Percentiles rank a stretch among this genome's conserved stretches.
These are phyloP conservation scores for Cerrena zonata DNA, from an alignment of 1,284 basidiomycete species.

Conservation along the genomic window DNA sequence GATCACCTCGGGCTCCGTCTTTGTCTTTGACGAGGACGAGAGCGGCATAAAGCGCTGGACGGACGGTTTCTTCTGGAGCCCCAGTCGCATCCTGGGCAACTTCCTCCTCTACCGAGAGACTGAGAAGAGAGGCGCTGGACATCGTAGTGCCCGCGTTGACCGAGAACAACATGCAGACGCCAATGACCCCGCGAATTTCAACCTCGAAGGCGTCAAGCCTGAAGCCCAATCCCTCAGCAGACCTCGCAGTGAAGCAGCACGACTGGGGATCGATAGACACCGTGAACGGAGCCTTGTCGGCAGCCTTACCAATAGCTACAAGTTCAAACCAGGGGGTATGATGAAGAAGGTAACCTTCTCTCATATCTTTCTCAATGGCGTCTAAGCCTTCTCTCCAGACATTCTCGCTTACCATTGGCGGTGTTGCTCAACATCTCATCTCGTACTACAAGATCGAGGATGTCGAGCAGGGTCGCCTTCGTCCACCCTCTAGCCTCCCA, in stretches of 20 bases:
- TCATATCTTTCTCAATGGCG: not conserved
- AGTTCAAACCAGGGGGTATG: slow-evolving; percentile 85
- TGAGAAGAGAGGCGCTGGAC: slow-evolving; percentile 68
- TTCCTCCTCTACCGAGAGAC: slow-evolving; percentile 93
- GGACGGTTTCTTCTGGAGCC: slow-evolving; percentile 91
- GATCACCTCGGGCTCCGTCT: slow-evolving; percentile 91
- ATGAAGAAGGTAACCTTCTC: slow-evolving; percentile 83
- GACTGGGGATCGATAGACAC: slow-evolving; percentile 53
- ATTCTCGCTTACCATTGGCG: slow-evolving; percentile 82
- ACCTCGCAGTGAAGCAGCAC: slow-evolving; percentile 49
- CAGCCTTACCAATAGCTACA: slow-evolving; percentile 84
- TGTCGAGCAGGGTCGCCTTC: slow-evolving; percentile 80
- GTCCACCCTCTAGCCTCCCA: slow-evolving; percentile 82
- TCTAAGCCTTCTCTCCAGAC: slow-evolving; percentile 48
- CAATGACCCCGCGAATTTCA: slow-evolving; percentile 17
- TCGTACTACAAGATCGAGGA: slow-evolving; percentile 95
- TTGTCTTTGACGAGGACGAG: slow-evolving; percentile 96
- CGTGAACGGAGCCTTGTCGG: slow-evolving; percentile 80
- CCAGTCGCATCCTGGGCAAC: slow-evolving; percentile 84
- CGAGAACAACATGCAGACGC: slow-evolving; percentile 22
- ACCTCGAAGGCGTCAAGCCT: slow-evolving; percentile 29
- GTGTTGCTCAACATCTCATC: slow-evolving; percentile 88
- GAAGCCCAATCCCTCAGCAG: slow-evolving; percentile 52
- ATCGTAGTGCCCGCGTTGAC: slow-evolving; percentile 45
- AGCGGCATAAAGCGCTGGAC: slow-evolving; percentile 99